These are phyloP conservation scores for Fraxinus quadrangulata DNA, from an alignment of 257 asterid genomes.

Conservation along the genomic window DNA sequence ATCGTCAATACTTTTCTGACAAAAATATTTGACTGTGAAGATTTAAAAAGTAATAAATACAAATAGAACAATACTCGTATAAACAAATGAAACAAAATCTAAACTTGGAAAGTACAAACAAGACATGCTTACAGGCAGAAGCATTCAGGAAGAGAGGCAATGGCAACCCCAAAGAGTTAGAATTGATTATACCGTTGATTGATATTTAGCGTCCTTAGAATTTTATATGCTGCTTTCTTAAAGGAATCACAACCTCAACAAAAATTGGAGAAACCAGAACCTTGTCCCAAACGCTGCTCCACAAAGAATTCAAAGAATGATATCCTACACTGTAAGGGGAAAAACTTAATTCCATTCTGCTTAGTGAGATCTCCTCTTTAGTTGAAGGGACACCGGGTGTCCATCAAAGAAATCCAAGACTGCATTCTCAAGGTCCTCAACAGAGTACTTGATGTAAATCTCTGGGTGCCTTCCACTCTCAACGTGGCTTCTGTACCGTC, in stretches of 20 bases:
- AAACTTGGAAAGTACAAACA: conserved; percentile 49
- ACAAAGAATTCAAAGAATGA: conserved; percentile 70
- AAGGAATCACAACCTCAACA: conserved; percentile 25
- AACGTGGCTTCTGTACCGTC: conserved; percentile 78
- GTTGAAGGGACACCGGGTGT: conserved; percentile 63
- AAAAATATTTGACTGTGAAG: conserved; percentile 32
- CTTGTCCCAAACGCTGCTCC: conserved; percentile 57
- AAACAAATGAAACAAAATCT: conserved; percentile 56
- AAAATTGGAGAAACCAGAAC: conserved; percentile 36
- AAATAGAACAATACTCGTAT: conserved; percentile 53
- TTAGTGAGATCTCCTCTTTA: conserved; percentile 68
- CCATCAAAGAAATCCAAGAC: conserved; percentile 92
- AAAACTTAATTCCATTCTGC: conserved; percentile 30
- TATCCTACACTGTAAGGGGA: conserved; percentile 54
- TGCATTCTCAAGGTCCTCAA: conserved; percentile 84
- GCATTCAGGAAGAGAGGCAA: conserved; percentile 55
- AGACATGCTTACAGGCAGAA: conserved; percentile 65
- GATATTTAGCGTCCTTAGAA: conserved; percentile 27
- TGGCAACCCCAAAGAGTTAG: conserved; percentile 37
- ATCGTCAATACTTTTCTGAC: conserved; percentile 25
- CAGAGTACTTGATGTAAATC: conserved; percentile 85
- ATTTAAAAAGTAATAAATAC: conserved; percentile 33
- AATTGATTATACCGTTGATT: conserved; percentile 28
- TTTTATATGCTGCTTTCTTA: conserved; percentile 15
- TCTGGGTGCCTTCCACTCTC: conserved; percentile 95